These are phyloP conservation scores for Epithele typhae DNA, from an alignment of 768 basidiomycete species.

Conservation along the genomic window DNA sequence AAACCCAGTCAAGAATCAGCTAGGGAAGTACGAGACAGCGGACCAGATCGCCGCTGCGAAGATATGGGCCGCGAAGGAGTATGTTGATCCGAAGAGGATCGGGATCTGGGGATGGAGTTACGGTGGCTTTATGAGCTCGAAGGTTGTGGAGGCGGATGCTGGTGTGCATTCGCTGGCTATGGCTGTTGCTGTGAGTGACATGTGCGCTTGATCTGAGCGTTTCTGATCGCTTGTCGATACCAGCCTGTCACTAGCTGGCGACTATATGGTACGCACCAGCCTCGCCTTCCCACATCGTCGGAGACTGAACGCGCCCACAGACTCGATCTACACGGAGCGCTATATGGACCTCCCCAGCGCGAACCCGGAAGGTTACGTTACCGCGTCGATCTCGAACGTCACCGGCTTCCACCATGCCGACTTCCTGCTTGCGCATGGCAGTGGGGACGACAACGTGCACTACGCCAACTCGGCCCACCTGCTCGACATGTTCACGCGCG, in stretches of 20 bases:
- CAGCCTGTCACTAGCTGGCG: conserved; percentile 88
- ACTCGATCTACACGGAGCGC: conserved; percentile 95
- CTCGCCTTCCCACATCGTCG: background rate
- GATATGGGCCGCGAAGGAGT: conserved; percentile 83
- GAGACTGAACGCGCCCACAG: conserved; percentile 32
- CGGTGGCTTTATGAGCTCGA: conserved; percentile 94
- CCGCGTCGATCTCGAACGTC: conserved; percentile 84
- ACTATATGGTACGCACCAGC: conserved; percentile 54
- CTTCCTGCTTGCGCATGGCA: conserved; percentile 87
- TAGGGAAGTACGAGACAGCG: conserved; percentile 84
- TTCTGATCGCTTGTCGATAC: conserved; percentile 11
- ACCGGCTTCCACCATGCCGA: conserved; percentile 79
- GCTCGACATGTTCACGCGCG: conserved; percentile 87
- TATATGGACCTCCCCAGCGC: conserved; percentile 85
- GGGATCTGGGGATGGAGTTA: conserved; percentile 99
- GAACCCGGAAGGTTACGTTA: conserved; percentile 86
- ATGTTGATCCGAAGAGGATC: conserved; percentile 84
- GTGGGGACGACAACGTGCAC: conserved; percentile 97
- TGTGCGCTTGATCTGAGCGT: background rate
- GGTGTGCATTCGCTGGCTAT: conserved; percentile 89
- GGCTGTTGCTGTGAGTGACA: conserved; percentile 72
- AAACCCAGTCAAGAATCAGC: conserved; percentile 83
- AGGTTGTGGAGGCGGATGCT: conserved; percentile 87
- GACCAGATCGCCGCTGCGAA: conserved; percentile 90
- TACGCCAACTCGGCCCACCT: conserved; percentile 87